phyloP scores from a whole-genome alignment of 2,329 filamentous ascomycete species.

The Cladosporium sp. region DNA sequence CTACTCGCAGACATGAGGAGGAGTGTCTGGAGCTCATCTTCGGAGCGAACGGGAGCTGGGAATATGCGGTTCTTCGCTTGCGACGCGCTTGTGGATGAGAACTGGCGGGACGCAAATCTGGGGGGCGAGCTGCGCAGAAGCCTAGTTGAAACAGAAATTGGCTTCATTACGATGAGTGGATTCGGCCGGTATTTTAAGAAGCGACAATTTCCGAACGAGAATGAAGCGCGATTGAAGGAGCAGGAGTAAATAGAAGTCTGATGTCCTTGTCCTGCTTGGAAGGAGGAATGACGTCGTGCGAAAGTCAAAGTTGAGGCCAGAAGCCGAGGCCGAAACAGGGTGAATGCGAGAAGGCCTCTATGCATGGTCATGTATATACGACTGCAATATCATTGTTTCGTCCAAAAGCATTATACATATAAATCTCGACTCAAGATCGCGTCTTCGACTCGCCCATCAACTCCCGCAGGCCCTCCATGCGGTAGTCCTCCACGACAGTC shows the following conservation, averaged over 20 bases:
- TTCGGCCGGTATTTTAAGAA: neutral
- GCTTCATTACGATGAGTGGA: neutral
- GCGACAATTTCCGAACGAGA: no score
- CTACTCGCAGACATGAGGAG: constrained; percentile 42
- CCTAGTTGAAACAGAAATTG: neutral
- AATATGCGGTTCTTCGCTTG: constrained; percentile 31
- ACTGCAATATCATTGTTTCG: no score
- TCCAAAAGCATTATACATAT: no score
- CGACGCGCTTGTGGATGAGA: constrained; percentile 16
- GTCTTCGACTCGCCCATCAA: constrained; percentile 15
- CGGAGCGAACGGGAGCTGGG: constrained; percentile 37
- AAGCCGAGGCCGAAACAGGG: no score
- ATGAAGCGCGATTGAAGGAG: no score
- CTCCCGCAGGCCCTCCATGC: constrained; percentile 19
- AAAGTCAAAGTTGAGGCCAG: no score
- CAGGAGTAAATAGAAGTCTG: no score
- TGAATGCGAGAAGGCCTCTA: no score
- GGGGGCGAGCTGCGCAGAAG: neutral
- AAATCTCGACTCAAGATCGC: no score
- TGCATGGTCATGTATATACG: no score
- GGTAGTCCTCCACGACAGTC: constrained; percentile 33
- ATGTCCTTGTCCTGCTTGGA: no score
- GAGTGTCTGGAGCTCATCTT: constrained; percentile 43
- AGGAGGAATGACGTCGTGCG: no score
- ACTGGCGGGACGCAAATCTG: constrained; percentile 10